These are phyloP conservation scores for Fusarium sp. DNA, from an alignment of 2,329 filamentous ascomycete genomes.

Conservation along the genomic window DNA sequence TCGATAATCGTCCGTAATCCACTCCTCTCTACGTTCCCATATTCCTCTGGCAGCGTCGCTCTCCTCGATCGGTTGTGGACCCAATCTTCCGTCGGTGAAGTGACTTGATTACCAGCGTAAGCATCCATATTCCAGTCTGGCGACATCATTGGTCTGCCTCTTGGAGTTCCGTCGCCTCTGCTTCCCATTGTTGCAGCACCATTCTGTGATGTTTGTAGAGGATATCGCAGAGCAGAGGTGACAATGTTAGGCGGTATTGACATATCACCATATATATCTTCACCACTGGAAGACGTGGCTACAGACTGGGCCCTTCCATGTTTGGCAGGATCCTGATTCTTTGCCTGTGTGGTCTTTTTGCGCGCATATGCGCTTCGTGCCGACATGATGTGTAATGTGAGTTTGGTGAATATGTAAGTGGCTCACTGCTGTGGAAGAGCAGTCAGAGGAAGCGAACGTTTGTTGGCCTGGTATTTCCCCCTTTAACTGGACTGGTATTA, in stretches of 20 bases:
- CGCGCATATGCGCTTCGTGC: conserved; percentile 70
- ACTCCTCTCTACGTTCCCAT: conserved; percentile 68
- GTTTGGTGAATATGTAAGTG: conserved; percentile 2
- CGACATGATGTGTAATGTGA: conserved; percentile 59
- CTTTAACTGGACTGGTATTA: neutral
- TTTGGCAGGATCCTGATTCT: conserved; percentile 49
- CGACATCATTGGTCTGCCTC: conserved; percentile 26
- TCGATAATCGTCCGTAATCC: conserved; percentile 66
- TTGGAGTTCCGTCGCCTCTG: conserved; percentile 17
- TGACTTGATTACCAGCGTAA: conserved; percentile 49
- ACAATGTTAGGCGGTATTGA: conserved; percentile 55
- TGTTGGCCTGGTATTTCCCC: neutral
- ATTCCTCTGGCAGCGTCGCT: conserved; percentile 61
- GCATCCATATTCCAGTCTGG: conserved; percentile 40
- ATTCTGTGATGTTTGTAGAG: conserved; percentile 47
- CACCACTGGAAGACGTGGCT: conserved; percentile 55
- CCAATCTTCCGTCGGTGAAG: conserved; percentile 54
- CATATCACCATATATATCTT: conserved; percentile 57
- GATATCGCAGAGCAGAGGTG: conserved; percentile 59
- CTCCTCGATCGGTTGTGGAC: conserved; percentile 60
- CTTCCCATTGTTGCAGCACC: conserved; percentile 8
- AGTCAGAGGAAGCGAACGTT: neutral
- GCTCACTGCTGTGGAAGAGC: neutral
- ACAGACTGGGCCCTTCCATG: conserved; percentile 54
- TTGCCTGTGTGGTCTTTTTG: conserved; percentile 68